Percentiles rank a stretch among this genome's conserved stretches.
These are phyloP conservation scores for Cornus florida DNA, from an alignment of 148 eudicot genomes.

Conservation along the genomic window DNA sequence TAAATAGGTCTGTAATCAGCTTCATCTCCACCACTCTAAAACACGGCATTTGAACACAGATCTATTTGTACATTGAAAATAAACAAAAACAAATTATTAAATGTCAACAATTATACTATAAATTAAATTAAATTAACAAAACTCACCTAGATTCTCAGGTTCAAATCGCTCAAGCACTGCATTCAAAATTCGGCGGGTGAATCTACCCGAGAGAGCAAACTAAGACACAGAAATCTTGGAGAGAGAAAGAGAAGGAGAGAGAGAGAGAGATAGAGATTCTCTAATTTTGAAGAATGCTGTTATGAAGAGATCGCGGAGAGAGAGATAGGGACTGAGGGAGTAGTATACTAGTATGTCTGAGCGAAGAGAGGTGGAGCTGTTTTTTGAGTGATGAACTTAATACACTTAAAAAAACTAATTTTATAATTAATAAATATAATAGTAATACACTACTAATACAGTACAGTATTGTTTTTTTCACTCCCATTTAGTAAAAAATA, in stretches of 20 bases:
- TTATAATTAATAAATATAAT: too few species aligned
- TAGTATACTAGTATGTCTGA: background rate
- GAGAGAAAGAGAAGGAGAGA: background rate
- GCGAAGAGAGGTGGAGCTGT: background rate
- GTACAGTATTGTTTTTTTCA: too few species aligned
- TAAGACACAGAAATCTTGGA: background rate
- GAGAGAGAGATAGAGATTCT: background rate
- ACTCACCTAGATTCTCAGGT: conserved; percentile 17
- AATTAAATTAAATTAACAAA: background rate
- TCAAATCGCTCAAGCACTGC: conserved; percentile 7
- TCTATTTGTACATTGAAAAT: background rate
- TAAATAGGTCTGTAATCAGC: background rate
- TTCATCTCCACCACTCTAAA: conserved; percentile 14
- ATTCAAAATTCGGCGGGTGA: background rate
- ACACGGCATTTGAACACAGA: conserved; percentile 8
- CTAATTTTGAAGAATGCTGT: background rate
- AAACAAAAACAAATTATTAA: background rate
- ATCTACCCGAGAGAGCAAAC: background rate
- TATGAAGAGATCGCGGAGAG: conserved; percentile 8
- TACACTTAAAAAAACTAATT: background rate
- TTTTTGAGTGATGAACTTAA: background rate
- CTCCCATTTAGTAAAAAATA: too few species aligned
- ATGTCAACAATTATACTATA: background rate
- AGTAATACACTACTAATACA: too few species aligned
- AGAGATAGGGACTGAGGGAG: conserved; percentile 4